These are phyloP conservation scores for Aquilaria agallochum DNA, from an alignment of 441 rosid species.

Conservation along the genomic window DNA sequence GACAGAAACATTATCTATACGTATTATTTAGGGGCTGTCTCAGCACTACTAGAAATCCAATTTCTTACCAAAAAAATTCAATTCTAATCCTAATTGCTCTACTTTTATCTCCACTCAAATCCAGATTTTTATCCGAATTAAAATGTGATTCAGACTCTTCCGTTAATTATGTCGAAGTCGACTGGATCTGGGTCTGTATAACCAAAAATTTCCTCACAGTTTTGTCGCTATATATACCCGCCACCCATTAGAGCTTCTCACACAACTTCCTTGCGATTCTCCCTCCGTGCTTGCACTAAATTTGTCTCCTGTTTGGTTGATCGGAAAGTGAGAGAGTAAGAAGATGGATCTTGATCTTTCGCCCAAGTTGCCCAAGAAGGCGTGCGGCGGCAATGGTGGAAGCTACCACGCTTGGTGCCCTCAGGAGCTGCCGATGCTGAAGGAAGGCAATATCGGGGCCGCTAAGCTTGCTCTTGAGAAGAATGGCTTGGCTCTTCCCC, in stretches of 20 bases:
- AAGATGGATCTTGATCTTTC: slow-evolving; percentile 75
- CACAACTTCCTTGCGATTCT: not conserved
- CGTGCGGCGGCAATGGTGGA: slow-evolving; percentile 65
- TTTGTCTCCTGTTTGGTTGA: not conserved
- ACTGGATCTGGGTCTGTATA: no score
- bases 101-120: no score
- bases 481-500: slow-evolving; percentile 77
- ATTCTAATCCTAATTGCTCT: no score
- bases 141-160: no score
- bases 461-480: slow-evolving; percentile 71
- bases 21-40: no score
- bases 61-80: no score
- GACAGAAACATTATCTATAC: no score
- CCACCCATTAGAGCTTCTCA: no score
- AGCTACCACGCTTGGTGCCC: slow-evolving; percentile 85
- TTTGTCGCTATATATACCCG: not conserved
- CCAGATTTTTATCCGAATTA: no score
- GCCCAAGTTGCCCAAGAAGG: slow-evolving; percentile 63
- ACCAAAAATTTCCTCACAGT: no score
- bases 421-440: slow-evolving; percentile 65
- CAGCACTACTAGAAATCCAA: no score
- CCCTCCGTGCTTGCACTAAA: not conserved
- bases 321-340: not conserved
- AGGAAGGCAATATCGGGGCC: slow-evolving; percentile 73
- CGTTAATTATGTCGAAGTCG: no score